Base-by-base conservation (phyloP, 768 basidiomycete genomes). In the Boletus speciosus region DNA sequence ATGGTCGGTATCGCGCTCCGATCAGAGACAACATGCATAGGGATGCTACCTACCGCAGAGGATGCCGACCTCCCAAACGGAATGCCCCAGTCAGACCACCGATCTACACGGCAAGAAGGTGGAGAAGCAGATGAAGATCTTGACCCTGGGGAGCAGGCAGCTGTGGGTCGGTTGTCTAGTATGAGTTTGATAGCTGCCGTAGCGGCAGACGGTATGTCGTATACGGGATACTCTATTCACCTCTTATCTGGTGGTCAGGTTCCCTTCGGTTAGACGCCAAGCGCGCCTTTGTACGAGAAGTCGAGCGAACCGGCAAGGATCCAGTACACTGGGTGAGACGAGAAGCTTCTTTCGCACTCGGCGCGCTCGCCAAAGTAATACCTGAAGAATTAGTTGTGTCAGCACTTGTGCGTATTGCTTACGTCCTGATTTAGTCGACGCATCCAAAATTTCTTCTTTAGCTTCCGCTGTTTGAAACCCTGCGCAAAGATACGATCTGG, bases 121-220 rank as follows among this genome's bases (percentile, higher is more conserved):
- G 48, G 53, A 41, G 64, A 67, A 29, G 48, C 74, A 12, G 77
- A 77, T 31, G 77, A 77, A 48, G 81, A 73, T 31, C 58, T 64
- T 27, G 73, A 75, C 51, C 60, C 71, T 15, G 73, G 72, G 31
- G 83, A 92, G 60, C 91, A 95, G 66, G 90, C 88, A 14, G 83
- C 88, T 5, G 79, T 93, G 19, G 95, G 95, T 6, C 80, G 93
- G 53, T 75, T 96, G 46, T 90, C 91, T 5, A 92, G 92, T 62
- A 93, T 97, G 93, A 92, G 90, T 66, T 74, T 97, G 47, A 90
- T 96, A 76, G 93, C 93, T 37, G 85, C 91, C 8, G 84, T 93
- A 12, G 82, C 88, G 31, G 90, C 92, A 27, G 84, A 83, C 57
- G 86, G 87, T 89, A 67, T 66, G 79, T 74, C 49, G 47, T 54